Base-by-base conservation (phyloP, 768 basidiomycete genomes). In the Melanogaster broomeanus region DNA sequence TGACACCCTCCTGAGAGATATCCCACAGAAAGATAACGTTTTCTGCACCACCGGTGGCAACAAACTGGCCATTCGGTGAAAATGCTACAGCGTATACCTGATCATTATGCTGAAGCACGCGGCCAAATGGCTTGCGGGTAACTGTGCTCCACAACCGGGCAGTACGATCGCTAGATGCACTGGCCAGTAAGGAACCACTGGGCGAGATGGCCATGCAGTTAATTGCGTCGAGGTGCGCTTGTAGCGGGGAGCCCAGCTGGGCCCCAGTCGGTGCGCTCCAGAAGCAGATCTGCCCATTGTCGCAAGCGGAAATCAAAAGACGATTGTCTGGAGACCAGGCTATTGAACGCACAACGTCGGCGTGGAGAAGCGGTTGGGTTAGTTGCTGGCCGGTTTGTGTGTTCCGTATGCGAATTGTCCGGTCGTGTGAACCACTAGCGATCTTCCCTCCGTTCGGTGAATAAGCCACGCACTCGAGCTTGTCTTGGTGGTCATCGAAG, bases 381-480 rank as follows among this genome's bases (percentile, higher is more conserved):
- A 47, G 33, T 27, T n/a, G 24, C n/a, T 18, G 16, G 16, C 34
- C 24, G 8, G 22, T 38, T n/a, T 35, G 7, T n/a, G n/a, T 12
- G 22, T 28, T 13, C 45, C 46, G 34, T 34, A 47, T 28, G 8
- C 46, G 35, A 30, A 30, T 30, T 24, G 46, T 37, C 11, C 13
- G 18, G 70, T 5, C 74, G 71, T 31, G 18, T 25, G 45, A 56
- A 3, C 55, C 55, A 21, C 43, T 37, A 4, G 49, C 57, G 34
- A 82, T 60, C 43, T 72, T 65, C 34, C 65, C 67, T 6, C 74
- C 74, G 59, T 79, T 73, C 22, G 74, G 75, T 3, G 76, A 76
- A 51, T 77, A 72, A 52, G 64, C 58, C 40, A 77, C 74, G 9
- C 12, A 18, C 15, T 18, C 21, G 7, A 39, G 21, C 31, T 2